Conservation (phyloP, 768 basidiomycete species). For the Trametes cubensis region DNA sequence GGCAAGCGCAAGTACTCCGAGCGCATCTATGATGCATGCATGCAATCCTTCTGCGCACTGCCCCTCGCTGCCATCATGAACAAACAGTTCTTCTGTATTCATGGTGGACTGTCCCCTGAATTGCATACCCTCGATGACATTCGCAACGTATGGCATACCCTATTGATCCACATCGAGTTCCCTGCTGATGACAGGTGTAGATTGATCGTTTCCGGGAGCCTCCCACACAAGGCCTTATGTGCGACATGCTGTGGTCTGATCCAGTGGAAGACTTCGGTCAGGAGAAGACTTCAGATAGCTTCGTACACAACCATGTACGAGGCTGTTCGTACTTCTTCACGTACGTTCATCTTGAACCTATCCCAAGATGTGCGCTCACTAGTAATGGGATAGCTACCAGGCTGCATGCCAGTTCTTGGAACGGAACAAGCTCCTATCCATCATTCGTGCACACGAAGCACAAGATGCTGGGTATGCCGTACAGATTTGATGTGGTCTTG, state of each 20-base stretch:
- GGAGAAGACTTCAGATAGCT: conserved; percentile 89
- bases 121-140: conserved; percentile 95
- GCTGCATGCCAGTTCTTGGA: conserved; percentile 98
- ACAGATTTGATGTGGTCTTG: background rate
- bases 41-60: conserved; percentile 95
- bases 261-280: conserved; percentile 97
- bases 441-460: conserved; percentile 97
- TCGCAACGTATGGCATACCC: conserved; percentile 60
- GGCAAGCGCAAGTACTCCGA: conserved; percentile 99
- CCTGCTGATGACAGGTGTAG: conserved; percentile 41
- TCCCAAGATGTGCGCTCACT: conserved; percentile 3
- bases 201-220: conserved; percentile 99
- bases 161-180: background rate
- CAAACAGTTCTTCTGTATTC: conserved; percentile 98
- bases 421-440: conserved; percentile 92
- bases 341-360: conserved; percentile 45
- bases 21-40: conserved; percentile 93
- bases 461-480: conserved; percentile 90
- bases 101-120: conserved; percentile 95
- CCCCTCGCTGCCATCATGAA: conserved; percentile 99
- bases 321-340: conserved; percentile 97
- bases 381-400: conserved; percentile 65
- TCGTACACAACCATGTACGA: conserved; percentile 94
- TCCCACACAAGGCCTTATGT: conserved; percentile 96
- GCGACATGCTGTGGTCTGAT: conserved; percentile 98